Conservation (phyloP, 2,329 filamentous ascomycete genomes). For the Phyllachora maydis region DNA sequence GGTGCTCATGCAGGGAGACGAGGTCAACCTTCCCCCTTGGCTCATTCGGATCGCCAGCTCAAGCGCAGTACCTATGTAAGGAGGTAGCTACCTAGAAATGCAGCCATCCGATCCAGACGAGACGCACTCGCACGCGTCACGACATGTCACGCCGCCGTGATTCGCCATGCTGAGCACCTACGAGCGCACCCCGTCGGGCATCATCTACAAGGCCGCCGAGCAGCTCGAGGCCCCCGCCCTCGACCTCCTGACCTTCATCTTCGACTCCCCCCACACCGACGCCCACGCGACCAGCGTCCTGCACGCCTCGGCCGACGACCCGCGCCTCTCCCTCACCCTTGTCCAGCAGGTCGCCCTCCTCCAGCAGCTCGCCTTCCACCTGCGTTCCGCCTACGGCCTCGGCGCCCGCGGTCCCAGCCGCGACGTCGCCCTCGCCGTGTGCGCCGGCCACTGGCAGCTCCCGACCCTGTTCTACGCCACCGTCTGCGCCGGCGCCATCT, state of each 20-base stretch:
- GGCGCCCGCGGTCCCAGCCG: constrained; percentile 23
- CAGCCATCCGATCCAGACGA: no score
- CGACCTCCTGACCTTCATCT: constrained; percentile 20
- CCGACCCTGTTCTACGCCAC: constrained; percentile 32
- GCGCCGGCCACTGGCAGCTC: constrained; percentile 32
- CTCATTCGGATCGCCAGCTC: no score
- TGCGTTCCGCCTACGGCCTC: constrained; percentile 29
- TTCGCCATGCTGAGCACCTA: constrained; percentile 10
- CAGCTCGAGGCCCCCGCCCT: constrained; percentile 14
- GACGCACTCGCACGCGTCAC: no score
- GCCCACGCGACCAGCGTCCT: constrained; percentile 19
- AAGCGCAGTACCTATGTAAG: no score
- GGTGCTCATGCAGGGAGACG: no score
- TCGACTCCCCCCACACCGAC: constrained; percentile 7
- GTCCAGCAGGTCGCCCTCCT: constrained; percentile 23
- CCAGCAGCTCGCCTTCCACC: constrained; percentile 29
- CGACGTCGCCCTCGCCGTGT: constrained; percentile 34
- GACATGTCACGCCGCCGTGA: no score
- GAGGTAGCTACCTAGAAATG: no score
- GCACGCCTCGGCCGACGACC: constrained; percentile 34
- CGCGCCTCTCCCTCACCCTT: constrained; percentile 30
- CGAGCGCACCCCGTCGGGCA: constrained; percentile 10
- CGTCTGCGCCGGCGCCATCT: constrained; percentile 37
- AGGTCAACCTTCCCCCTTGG: no score
- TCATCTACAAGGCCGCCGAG: constrained; percentile 16